These are phyloP conservation scores for Cryphonectria parasitica DNA, from an alignment of 2,329 filamentous ascomycete species.

Conservation along the genomic window DNA sequence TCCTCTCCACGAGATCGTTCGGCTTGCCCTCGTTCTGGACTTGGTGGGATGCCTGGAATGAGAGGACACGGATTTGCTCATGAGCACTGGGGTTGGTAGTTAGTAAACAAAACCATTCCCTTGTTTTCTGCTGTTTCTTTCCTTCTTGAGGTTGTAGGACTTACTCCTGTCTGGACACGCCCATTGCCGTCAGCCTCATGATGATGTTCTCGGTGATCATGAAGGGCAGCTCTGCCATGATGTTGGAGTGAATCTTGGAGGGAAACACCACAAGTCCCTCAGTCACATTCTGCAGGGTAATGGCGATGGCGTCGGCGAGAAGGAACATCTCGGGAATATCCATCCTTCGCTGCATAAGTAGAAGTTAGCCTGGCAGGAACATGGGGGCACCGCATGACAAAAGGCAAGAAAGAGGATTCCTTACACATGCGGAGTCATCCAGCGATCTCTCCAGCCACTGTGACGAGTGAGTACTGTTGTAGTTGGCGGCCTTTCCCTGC, in stretches of 20 bases:
- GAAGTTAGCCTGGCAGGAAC: not conserved
- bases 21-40: slow-evolving; percentile 63
- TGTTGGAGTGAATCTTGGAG: slow-evolving; percentile 66
- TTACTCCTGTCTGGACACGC: slow-evolving; percentile 75
- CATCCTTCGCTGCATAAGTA: slow-evolving; percentile 53
- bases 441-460: slow-evolving; percentile 74
- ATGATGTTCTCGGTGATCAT: slow-evolving; percentile 76
- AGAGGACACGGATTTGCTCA: slow-evolving; percentile 83
- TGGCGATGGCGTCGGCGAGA: slow-evolving; percentile 68
- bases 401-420: not conserved
- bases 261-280: slow-evolving; percentile 74
- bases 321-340: slow-evolving; percentile 70
- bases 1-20: slow-evolving; percentile 82
- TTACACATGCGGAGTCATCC: slow-evolving; percentile 68
- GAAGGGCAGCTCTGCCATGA: slow-evolving; percentile 82
- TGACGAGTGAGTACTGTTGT: slow-evolving; percentile 67
- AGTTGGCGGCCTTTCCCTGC: slow-evolving; percentile 43
- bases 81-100: slow-evolving; percentile 48
- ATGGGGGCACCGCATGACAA: not conserved
- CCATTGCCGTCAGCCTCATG: slow-evolving; percentile 75
- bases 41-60: slow-evolving; percentile 72
- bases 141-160: not conserved
- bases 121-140: too few relatives aligned
- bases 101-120: not conserved
- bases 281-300: slow-evolving; percentile 45